Conservation (phyloP, 352 stramenopile genomes). For the Globisporangium cederbergense region DNA sequence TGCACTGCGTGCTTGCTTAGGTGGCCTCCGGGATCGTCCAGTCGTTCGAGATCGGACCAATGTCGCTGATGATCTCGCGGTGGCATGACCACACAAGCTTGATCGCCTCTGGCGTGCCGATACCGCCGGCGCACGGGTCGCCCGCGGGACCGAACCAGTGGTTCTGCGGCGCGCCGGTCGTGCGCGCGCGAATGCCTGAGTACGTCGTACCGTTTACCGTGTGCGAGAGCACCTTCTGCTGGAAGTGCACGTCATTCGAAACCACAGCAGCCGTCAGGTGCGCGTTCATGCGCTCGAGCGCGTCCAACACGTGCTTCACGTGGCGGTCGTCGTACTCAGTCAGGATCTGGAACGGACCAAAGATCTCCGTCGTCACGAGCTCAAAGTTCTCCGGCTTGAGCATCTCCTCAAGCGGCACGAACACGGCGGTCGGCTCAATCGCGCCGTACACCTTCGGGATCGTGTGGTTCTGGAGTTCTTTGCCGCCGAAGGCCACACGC, state of each 20-base stretch:
- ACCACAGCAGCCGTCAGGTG: conserved; percentile 98
- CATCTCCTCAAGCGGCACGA: conserved; percentile 95
- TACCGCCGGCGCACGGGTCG: conserved; percentile 95
- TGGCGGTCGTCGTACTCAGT: conserved; percentile 93
- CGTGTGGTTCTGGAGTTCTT: conserved; percentile 90
- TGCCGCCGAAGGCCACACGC: conserved; percentile 94
- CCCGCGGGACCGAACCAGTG: conserved; percentile 96
- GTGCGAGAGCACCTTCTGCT: conserved; percentile 91
- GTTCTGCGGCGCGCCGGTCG: conserved; percentile 93
- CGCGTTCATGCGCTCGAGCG: conserved; percentile 94
- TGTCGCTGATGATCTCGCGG: conserved; percentile 96
- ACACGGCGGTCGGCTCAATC: conserved; percentile 97
- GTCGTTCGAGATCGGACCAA: conserved; percentile 58
- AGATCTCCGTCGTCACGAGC: conserved; percentile 95
- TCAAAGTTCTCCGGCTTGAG: conserved; percentile 94
- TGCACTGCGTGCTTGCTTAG: conserved; percentile 29
- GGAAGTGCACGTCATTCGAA: conserved; percentile 95
- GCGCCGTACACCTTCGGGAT: conserved; percentile 96
- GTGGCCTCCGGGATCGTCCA: conserved; percentile 84
- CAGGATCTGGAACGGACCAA: conserved; percentile 98
- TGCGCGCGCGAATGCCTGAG: conserved; percentile 93
- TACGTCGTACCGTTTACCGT: conserved; percentile 99
- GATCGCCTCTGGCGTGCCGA: conserved; percentile 98
- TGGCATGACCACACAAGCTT: conserved; percentile 98
- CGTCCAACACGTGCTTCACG: conserved; percentile 88